A percentile compares a stretch with the other conserved stretches of the same genome.
Evolutionary conservation across 345 rosid species (phyloP).

Genomic region (Salix dunnii): DNA sequence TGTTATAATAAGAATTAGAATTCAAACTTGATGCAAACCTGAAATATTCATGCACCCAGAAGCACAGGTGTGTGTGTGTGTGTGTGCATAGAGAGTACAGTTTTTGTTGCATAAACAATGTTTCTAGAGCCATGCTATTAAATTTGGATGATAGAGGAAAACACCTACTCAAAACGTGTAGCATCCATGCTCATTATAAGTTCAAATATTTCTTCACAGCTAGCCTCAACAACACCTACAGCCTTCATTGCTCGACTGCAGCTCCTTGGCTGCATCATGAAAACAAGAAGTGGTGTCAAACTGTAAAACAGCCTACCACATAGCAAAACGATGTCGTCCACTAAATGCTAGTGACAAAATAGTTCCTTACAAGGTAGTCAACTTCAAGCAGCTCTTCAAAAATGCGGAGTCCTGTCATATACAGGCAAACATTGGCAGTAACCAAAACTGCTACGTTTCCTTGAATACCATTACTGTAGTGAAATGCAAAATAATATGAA

Average conservation of each 20-base stretch:
- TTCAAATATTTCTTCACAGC: conserved; percentile 95
- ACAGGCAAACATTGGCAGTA: background rate
- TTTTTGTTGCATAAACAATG: conserved; percentile 1
- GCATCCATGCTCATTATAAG: conserved; percentile 99
- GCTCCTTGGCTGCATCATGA: conserved; percentile 87
- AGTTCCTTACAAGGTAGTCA: conserved; percentile 82
- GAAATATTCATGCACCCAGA: background rate
- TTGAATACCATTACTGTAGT: conserved; percentile 12
- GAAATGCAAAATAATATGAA: conserved; percentile 11
- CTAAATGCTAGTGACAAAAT: conserved; percentile 21
- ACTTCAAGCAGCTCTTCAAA: conserved; percentile 99
- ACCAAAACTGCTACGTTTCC: background rate
- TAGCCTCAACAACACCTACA: conserved; percentile 96
- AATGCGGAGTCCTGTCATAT: conserved; percentile 86
- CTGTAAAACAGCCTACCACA: conserved; percentile 18
- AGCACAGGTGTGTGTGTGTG: background rate
- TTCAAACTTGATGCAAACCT: background rate
- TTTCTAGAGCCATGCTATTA: background rate
- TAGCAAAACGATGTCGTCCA: conserved; percentile 12
- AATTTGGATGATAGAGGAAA: conserved; percentile 20
- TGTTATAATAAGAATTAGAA: too few species aligned
- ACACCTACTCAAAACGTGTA: conserved; percentile 94
- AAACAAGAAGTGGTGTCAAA: conserved; percentile 21
- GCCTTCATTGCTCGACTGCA: conserved; percentile 99
- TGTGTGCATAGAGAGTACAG: background rate